Evolutionary conservation across 2,329 filamentous ascomycete genomes (phyloP).

Genomic region (Zymoseptoria pseudotritici): DNA sequence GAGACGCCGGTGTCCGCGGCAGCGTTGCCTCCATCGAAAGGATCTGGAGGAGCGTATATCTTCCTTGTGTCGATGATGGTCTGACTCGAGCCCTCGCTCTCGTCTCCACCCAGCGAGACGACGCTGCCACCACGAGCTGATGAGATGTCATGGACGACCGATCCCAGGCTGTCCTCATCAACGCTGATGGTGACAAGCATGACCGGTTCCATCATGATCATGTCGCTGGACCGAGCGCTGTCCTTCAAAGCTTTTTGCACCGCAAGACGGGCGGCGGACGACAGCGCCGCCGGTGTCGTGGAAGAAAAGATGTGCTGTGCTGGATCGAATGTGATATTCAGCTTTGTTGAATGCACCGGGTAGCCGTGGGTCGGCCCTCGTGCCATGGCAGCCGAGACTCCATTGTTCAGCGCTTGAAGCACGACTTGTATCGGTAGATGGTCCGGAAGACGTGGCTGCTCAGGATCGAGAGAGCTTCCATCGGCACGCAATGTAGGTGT

Average conservation of each 20-base stretch:
- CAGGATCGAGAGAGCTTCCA: constrained; percentile 33
- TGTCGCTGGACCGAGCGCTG: constrained; percentile 43
- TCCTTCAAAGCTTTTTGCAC: constrained; percentile 62
- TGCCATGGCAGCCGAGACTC: constrained; percentile 73
- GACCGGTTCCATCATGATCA: constrained; percentile 80
- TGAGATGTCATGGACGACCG: constrained; percentile 74
- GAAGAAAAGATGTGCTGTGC: constrained; percentile 57
- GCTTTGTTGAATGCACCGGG: constrained; percentile 68
- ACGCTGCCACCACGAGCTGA: constrained; percentile 67
- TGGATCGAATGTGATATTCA: constrained; percentile 63
- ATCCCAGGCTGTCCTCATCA: constrained; percentile 71
- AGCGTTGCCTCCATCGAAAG: constrained; percentile 47
- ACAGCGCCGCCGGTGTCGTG: constrained; percentile 60
- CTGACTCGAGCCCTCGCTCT: constrained; percentile 16
- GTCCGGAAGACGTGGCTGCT: constrained; percentile 46
- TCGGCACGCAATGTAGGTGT: constrained; percentile 44
- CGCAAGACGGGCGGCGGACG: constrained; percentile 59
- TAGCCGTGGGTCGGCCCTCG: constrained; percentile 75
- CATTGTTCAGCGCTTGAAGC: constrained; percentile 59
- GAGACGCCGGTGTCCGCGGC: constrained; percentile 5
- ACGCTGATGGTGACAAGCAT: constrained; percentile 85
- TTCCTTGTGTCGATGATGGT: constrained; percentile 58
- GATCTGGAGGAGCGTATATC: constrained; percentile 84
- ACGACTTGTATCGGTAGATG: constrained; percentile 45
- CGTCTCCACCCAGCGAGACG: constrained; percentile 54